Base-by-base conservation (phyloP, 257 asterid genomes). In the Solanum corneliomulleri region DNA sequence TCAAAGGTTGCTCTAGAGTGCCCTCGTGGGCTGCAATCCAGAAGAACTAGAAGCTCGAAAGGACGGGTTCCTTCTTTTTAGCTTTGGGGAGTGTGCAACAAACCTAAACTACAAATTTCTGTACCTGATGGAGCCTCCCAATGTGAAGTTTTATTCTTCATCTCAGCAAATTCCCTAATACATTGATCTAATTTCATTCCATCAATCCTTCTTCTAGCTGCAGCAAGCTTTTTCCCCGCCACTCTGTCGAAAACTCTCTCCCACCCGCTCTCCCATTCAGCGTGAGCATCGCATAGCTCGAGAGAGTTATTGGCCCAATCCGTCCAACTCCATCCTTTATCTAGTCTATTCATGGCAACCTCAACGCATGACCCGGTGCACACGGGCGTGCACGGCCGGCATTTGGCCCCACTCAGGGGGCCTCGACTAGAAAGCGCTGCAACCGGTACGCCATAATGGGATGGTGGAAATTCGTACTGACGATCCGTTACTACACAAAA, bases 401-500 rank as follows among this genome's bases (percentile, higher is more conserved):
- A 97, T 56, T 97, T 95, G 1, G 96, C 96, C 0, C 99, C 99
- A 7, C 92, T 96, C 6, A 97, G 78, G 4, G 99, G 97, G 58
- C 99, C 99, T 3, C 68, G 92, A 86, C 97, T 95, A 11, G 99
- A 94, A 89, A 97, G 2, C 0, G 99, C 89, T 1, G 95, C 97
- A 86, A 96, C 99, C 0, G 99, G 98, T 45, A 96, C 99, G 4
- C 98, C 98, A 10, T 68, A 93, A 1, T 86, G 92, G 83, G 82
- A 41, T 11, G 98, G 98, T 21, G 99, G 99, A 25, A 86, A 97
- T 0, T 44, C 91, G 18, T 95, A 97, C 15, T 72, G 82, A 1
- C 98, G 96, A 11, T 97, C 99, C 6, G 99, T 90, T 9, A 97
- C 95, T 0, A 97, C 91, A 39, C 99, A 97, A 74, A 97, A 97